phyloP scores from a whole-genome alignment of 2,329 filamentous ascomycete genomes.

The Talaromyces albobiverticillius region DNA sequence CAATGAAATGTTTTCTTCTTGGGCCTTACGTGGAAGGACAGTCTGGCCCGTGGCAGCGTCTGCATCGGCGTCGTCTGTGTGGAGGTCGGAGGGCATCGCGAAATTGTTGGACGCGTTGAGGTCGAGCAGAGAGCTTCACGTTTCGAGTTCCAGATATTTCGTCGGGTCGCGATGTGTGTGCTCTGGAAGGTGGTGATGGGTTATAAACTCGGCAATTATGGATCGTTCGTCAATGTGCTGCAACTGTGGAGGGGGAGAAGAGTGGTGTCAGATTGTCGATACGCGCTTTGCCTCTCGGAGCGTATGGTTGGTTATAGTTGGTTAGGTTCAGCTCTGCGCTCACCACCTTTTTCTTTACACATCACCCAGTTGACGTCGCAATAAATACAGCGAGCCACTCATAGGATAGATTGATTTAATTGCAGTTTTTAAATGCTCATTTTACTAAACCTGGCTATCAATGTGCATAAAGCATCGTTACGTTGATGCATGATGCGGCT shows the following conservation, averaged over 20 bases:
- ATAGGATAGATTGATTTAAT: no score
- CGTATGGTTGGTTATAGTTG: no score
- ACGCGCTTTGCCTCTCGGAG: background rate
- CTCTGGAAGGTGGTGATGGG: no score
- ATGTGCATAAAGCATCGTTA: no score
- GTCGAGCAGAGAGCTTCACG: background rate
- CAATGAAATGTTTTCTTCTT: background rate
- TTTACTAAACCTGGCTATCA: no score
- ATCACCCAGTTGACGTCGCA: no score
- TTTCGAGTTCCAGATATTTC: background rate
- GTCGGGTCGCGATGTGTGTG: background rate
- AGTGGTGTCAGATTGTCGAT: background rate
- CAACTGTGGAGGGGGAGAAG: background rate
- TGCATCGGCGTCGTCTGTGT: conserved; percentile 5
- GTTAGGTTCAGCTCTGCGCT: no score
- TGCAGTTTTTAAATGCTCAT: no score
- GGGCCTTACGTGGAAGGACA: conserved; percentile 13
- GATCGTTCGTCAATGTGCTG: background rate
- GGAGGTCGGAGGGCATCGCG: conserved; percentile 10
- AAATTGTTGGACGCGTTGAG: background rate
- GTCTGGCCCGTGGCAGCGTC: conserved; percentile 14
- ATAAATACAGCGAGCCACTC: no score
- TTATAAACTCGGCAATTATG: background rate
- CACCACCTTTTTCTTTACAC: no score
- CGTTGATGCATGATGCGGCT: no score